These are phyloP conservation scores for Trichoderma koningiopsis DNA, from an alignment of 2,329 filamentous ascomycete species.

Conservation along the genomic window DNA sequence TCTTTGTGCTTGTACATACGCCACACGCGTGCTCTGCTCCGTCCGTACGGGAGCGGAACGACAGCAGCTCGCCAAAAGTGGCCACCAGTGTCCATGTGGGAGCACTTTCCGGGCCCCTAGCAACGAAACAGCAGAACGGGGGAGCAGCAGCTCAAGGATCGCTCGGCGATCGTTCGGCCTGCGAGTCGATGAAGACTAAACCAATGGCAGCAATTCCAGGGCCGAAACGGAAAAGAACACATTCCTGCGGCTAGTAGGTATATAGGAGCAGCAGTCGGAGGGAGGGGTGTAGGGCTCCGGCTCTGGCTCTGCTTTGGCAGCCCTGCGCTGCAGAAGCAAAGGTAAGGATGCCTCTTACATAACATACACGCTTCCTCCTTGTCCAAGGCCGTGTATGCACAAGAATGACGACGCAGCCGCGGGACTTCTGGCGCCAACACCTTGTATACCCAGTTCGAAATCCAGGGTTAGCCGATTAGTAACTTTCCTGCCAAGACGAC, in stretches of 20 bases:
- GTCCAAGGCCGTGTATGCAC: not conserved
- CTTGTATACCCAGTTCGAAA: not conserved
- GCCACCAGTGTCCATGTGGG: not conserved
- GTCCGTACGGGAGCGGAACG: not conserved
- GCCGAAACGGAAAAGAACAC: not conserved
- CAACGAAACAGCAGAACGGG: constrained; percentile 1
- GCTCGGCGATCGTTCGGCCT: not conserved
- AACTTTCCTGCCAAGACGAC: not conserved
- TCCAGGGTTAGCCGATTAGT: not conserved
- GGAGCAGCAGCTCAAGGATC: not conserved
- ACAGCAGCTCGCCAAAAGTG: not conserved
- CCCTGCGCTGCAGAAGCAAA: not conserved
- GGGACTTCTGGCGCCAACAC: not conserved
- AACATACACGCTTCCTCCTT: not conserved
- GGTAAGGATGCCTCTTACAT: not conserved
- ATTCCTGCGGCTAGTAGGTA: constrained; percentile 6
- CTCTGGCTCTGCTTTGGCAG: not conserved
- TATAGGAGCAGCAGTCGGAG: not conserved
- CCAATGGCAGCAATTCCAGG: constrained; percentile 1
- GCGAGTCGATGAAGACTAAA: not conserved
- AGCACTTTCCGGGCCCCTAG: not conserved
- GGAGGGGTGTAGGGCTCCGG: constrained; percentile 17
- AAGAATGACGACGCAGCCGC: not conserved
- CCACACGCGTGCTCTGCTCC: not conserved
- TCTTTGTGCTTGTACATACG: not conserved